Evolutionary conservation across 768 basidiomycete species (phyloP).

Genomic region (Pleurotus cornucopiae): DNA sequence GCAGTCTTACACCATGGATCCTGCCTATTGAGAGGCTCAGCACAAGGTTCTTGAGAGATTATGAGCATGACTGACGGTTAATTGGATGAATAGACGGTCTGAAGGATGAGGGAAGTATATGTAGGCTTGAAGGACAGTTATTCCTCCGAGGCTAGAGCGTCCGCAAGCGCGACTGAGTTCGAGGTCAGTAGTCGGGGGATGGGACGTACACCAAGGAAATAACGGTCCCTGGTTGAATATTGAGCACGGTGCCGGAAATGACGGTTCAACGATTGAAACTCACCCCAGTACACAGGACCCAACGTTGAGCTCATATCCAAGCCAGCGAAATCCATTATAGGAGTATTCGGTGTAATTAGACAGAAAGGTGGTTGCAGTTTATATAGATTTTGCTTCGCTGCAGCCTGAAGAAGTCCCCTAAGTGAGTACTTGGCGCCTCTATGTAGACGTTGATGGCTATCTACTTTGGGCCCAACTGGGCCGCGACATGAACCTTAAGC

Average conservation of each 20-base stretch:
- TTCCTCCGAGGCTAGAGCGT: constrained; percentile 31
- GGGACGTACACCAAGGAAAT: constrained; percentile 21
- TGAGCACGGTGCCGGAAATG: not conserved
- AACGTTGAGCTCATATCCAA: constrained; percentile 1
- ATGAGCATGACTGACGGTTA: constrained; percentile 20
- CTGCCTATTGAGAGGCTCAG: constrained; percentile 8
- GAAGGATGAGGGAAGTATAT: constrained; percentile 30
- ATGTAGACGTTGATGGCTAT: too few relatives aligned
- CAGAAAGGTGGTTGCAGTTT: too few relatives aligned
- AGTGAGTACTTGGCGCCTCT: too few relatives aligned
- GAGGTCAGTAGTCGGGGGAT: constrained; percentile 15
- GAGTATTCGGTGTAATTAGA: too few relatives aligned
- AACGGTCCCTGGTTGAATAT: not conserved
- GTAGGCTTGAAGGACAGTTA: constrained; percentile 37
- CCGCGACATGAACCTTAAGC: too few relatives aligned
- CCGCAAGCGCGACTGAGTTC: not conserved
- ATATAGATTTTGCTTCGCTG: too few relatives aligned
- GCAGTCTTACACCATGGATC: constrained; percentile 13
- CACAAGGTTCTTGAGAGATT: too few relatives aligned
- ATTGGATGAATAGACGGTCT: constrained; percentile 24
- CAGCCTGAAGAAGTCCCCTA: too few relatives aligned
- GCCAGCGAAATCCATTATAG: not conserved
- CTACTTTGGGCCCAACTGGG: too few relatives aligned
- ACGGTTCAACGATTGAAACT: not conserved
- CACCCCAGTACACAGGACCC: not conserved